These are phyloP conservation scores for Xylaria sp. DNA, from an alignment of 2,329 filamentous ascomycete species.

Conservation along the genomic window DNA sequence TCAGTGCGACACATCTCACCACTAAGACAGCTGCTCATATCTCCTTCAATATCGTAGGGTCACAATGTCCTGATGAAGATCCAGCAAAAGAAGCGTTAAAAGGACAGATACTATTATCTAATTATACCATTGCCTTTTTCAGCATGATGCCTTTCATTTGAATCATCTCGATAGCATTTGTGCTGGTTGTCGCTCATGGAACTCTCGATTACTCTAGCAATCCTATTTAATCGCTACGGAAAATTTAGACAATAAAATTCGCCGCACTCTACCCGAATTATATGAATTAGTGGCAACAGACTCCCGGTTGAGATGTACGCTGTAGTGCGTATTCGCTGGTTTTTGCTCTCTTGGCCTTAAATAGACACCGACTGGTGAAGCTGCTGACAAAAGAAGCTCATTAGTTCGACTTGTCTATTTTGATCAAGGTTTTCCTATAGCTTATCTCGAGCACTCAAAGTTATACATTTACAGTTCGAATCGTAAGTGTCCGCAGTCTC, in stretches of 20 bases:
- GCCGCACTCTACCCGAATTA: slow-evolving; percentile 41
- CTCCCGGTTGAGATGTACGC: not conserved
- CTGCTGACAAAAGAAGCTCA: slow-evolving; percentile 23
- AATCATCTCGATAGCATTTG: not conserved
- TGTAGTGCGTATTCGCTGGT: slow-evolving; percentile 24
- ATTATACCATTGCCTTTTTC: not conserved
- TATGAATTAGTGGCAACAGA: slow-evolving; percentile 45
- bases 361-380: slow-evolving; percentile 19
- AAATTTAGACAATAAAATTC: slow-evolving; percentile 38
- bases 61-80: too few relatives aligned
- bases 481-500: not conserved
- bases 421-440: slow-evolving; percentile 34
- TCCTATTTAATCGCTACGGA: slow-evolving; percentile 24
- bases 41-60: too few relatives aligned
- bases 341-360: not conserved
- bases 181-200: not conserved
- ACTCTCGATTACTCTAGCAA: slow-evolving; percentile 28
- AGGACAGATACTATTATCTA: not conserved
- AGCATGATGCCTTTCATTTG: not conserved
- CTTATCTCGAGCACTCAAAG: not conserved
- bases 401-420: slow-evolving; percentile 30
- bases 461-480: not conserved
- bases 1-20: not conserved
- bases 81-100: not conserved
- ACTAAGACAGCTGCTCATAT: too few relatives aligned